phyloP scores from a whole-genome alignment of 2,329 filamentous ascomycete species.

The Pyrenochaeta sp. region DNA sequence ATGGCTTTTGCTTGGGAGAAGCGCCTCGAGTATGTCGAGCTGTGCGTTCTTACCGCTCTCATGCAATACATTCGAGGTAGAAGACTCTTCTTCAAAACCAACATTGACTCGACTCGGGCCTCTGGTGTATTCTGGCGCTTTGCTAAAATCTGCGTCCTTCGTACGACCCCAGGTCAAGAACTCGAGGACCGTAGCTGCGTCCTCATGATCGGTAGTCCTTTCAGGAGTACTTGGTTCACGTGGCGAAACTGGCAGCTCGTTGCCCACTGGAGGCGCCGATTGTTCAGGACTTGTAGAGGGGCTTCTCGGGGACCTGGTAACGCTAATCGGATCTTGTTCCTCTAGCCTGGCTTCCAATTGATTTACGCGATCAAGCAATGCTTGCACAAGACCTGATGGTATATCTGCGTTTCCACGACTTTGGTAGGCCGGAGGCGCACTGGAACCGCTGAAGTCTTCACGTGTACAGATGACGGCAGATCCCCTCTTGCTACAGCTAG shows the following conservation, averaged over 20 bases:
- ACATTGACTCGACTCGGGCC: constrained; percentile 8
- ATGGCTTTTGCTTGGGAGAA: constrained; percentile 42
- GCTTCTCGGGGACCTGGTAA: too few relatives aligned
- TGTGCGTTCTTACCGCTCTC: constrained; percentile 18
- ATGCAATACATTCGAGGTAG: constrained; percentile 1
- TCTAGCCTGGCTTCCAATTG: constrained; percentile 33
- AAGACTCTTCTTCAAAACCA: constrained; percentile 1
- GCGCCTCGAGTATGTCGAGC: constrained; percentile 39
- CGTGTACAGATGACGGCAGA: constrained; percentile 22
- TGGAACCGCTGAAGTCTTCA: constrained; percentile 4
- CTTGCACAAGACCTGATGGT: constrained; percentile 15
- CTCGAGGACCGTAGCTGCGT: constrained; percentile 57
- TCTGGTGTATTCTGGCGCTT: constrained; percentile 17
- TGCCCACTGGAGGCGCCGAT: too few relatives aligned
- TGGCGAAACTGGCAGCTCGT: too few relatives aligned
- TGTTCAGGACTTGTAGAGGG: background rate
- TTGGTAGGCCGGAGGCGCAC: constrained; percentile 2
- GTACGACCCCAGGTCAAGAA: constrained; percentile 58
- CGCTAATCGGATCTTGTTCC: background rate
- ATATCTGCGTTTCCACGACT: background rate
- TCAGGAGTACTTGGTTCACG: too few relatives aligned
- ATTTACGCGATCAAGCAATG: constrained; percentile 31
- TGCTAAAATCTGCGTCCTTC: constrained; percentile 46
- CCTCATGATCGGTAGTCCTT: constrained; percentile 29
- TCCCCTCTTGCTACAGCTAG: constrained; percentile 46